Conservation (phyloP, 768 basidiomycete species). For the Amanita exitialis region DNA sequence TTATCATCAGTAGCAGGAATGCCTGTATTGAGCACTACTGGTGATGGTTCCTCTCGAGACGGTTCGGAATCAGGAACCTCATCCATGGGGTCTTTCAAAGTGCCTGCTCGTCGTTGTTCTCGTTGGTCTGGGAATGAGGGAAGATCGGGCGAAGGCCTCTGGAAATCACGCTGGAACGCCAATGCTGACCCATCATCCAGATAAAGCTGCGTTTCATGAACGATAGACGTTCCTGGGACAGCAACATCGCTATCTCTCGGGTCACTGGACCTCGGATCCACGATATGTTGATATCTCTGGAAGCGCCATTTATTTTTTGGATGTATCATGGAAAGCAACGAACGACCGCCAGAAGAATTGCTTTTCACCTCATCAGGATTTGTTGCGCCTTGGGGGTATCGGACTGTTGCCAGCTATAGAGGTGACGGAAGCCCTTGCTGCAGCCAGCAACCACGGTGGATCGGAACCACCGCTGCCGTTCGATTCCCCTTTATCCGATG, state of each 20-base stretch:
- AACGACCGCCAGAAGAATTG: constrained; percentile 4
- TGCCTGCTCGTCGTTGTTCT: constrained; percentile 4
- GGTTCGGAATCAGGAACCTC: constrained; percentile 62
- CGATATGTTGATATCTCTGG: constrained; percentile 5
- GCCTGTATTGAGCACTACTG: neutral
- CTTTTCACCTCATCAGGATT: neutral
- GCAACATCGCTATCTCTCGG: neutral
- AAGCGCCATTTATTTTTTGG: constrained; percentile 10
- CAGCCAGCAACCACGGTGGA: constrained; percentile 3
- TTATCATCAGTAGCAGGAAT: neutral
- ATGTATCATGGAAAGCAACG: constrained; percentile 8
- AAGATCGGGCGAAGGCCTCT: neutral
- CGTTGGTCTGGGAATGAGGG: neutral
- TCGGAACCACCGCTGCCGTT: neutral
- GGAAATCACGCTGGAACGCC: neutral
- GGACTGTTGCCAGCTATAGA: neutral
- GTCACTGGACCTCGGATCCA: neutral
- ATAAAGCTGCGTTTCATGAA: constrained; percentile 11
- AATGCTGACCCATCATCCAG: neutral
- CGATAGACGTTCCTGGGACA: neutral
- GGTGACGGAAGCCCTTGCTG: neutral
- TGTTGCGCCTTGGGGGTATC: neutral
- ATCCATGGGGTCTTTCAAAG: constrained; percentile 26
- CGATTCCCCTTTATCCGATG: constrained; percentile 15
- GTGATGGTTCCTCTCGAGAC: constrained; percentile 19